Evolutionary conservation across 2,329 filamentous ascomycete species (phyloP), one percentile per base, ranked within the genome.

Genomic region (Acarospora socialis): DNA sequence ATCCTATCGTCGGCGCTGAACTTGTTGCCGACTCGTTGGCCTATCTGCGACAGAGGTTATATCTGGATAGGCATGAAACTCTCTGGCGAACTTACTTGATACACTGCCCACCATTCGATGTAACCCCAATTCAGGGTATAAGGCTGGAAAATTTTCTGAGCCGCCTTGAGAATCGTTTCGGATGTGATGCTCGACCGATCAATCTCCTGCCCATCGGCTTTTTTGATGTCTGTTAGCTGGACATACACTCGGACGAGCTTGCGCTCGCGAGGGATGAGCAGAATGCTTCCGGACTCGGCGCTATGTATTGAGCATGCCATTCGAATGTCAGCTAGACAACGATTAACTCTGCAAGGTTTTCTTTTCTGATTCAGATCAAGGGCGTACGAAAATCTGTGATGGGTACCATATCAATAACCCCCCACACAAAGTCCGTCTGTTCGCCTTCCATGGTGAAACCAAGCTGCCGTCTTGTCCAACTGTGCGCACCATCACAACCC

Each of bases 401-500:
- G 3, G 64, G 63, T 5, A 68, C 52, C 10, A 68, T 58, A 37
- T 71, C 67, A 37, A 63, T 43, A 2, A 65, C 60, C 3, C 59
- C 61, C 60, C 59, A 62, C 9, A 57, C 50, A 25, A 54, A 53
- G 34, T 61, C 55, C 2, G 54, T 57, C 14, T 60, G 62, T 30
- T 73, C 68, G 4, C 70, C 70, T 28, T 68, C 57, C 28, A 75
- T 55, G 18, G 64, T 56, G 19, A 70, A 64, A 0, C 68, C 67
- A 2, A 80, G 54, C 33, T 70, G 60, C 33, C 63, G 60, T 22
- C 76, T 56, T 0, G 69, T 71, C 71, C 73, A 79, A 34, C 66
- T 73, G 44, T 76, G 73, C 0, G 77, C 76, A 0, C 77, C 77
- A 40, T 81, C 77, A 26, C 70, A 74, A 1, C 76, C 77, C 3